These are phyloP conservation scores for Penicillium sp. DNA, from an alignment of 2,329 filamentous ascomycete genomes.

Conservation along the genomic window DNA sequence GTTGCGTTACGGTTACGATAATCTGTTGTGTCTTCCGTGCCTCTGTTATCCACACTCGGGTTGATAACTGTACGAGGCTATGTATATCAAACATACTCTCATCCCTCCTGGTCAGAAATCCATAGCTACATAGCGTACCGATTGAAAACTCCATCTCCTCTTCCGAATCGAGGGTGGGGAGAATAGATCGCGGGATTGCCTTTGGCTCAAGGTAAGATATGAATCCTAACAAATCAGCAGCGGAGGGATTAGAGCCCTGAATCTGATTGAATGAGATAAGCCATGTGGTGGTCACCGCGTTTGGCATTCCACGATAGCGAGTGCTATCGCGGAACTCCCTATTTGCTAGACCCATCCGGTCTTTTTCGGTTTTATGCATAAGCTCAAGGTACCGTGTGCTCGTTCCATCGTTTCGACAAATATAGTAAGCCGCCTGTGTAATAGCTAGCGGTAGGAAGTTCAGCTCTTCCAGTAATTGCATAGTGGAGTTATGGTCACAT, in stretches of 20 bases:
- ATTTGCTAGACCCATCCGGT: neutral
- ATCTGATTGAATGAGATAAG: slow-evolving; percentile 2
- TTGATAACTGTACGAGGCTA: slow-evolving; percentile 2
- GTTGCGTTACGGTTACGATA: neutral
- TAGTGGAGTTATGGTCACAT: neutral
- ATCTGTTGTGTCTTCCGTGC: neutral
- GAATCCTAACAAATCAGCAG: neutral
- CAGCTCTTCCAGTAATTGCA: neutral
- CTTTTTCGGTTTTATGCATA: slow-evolving; percentile 1
- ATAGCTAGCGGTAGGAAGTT: slow-evolving; percentile 1
- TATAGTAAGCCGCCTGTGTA: slow-evolving; percentile 2
- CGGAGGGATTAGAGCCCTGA: neutral
- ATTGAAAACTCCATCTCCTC: slow-evolving; percentile 3
- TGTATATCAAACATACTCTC: neutral
- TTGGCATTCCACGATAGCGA: neutral
- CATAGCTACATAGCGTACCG: slow-evolving; percentile 1
- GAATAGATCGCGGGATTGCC: slow-evolving; percentile 23
- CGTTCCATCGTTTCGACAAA: neutral
- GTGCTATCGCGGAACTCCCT: neutral
- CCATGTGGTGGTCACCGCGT: slow-evolving; percentile 1
- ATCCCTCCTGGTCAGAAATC: neutral
- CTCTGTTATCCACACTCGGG: neutral
- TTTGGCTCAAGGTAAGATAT: slow-evolving; percentile 3
- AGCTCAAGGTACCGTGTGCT: slow-evolving; percentile 1
- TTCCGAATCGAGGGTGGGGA: slow-evolving; percentile 20